Evolutionary conservation across 1,139 yeast species (phyloP).

Genomic region (Pichia sp.): DNA sequence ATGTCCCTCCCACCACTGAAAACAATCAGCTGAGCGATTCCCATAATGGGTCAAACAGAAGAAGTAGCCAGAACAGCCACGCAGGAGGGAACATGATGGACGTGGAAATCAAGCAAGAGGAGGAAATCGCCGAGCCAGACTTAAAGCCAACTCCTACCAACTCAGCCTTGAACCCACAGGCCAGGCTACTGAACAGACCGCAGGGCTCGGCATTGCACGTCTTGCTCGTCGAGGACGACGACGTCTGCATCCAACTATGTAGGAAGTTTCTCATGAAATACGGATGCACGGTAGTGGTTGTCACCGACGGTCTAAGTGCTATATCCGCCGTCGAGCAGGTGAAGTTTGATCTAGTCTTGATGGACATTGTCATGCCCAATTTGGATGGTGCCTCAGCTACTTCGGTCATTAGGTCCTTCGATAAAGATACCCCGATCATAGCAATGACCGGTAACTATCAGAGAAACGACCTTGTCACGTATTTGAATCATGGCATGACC

Average conservation of each 20-base stretch:
- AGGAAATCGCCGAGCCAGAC: background rate
- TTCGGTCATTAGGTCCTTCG: slow-evolving; percentile 77
- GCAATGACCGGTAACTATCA: slow-evolving; percentile 92
- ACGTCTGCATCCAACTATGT: slow-evolving; percentile 74
- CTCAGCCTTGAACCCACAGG: slow-evolving; percentile 7
- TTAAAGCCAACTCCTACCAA: slow-evolving; percentile 1
- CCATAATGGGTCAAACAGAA: background rate
- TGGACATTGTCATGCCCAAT: slow-evolving; percentile 95
- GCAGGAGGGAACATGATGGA: background rate
- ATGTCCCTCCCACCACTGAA: background rate
- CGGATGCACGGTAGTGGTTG: slow-evolving; percentile 91
- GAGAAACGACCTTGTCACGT: slow-evolving; percentile 73
- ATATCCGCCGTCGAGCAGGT: slow-evolving; percentile 73
- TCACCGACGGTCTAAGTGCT: slow-evolving; percentile 87
- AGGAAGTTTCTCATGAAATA: slow-evolving; percentile 75
- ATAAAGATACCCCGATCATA: slow-evolving; percentile 79
- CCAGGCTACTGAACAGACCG: slow-evolving; percentile 28
- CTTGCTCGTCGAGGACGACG: slow-evolving; percentile 80
- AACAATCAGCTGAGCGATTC: background rate
- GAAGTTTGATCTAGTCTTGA: slow-evolving; percentile 75
- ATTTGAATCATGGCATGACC: slow-evolving; percentile 84
- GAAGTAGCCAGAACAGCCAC: background rate
- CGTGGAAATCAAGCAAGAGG: slow-evolving; percentile 3
- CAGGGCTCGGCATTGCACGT: slow-evolving; percentile 52
- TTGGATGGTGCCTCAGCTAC: slow-evolving; percentile 94